Evolutionary conservation across 257 asterid genomes (phyloP), one percentile per base, ranked within the genome.

Genomic region (Penstemon eatonii): DNA sequence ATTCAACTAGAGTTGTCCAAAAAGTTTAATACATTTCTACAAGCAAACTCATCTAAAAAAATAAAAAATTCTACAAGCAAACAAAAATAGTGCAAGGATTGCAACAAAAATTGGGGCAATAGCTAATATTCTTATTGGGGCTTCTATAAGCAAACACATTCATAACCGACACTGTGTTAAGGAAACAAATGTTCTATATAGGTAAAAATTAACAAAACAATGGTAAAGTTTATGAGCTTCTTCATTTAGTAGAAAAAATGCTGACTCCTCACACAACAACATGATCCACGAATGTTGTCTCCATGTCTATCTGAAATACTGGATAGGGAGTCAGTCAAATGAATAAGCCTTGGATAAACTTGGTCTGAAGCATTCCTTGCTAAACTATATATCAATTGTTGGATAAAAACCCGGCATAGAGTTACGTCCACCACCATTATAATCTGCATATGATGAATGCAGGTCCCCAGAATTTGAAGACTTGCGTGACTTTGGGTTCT

Each of bases 391-490:
- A 71, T 87, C 92, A 63, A 80, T 71, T 1, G 87, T 40, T 40
- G 91, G 91, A 70, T 83, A 83, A 52, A 75, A 74, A 51, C 89
- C 81, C 1, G 78, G 47, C 70, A 66, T 51, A 2, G 80, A 56
- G 69, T 62, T 80, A 6, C 82, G 85, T 6, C 94, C 96, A 12
- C 83, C 75, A 7, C 94, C 96, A 46, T 90, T 90, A 33, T 81
- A 73, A 49, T 91, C 96, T 40, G 80, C 79, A 65, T 76, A 74
- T 2, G 91, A 92, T 46, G 89, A 73, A 41, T 83, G 88, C 19
- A 90, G 86, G 83, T 91, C 99, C 53, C 93, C 97, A 0, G 99
- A 94, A 83, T 90, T 88, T 38, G 92, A 79, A 40, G 98, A 86
- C 81, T 83, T 85, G 41, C 91, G 95, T 25, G 91, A 82, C 76